These are phyloP conservation scores for Microbotryum intermedium DNA, from an alignment of 1,284 basidiomycete species.

Conservation along the genomic window DNA sequence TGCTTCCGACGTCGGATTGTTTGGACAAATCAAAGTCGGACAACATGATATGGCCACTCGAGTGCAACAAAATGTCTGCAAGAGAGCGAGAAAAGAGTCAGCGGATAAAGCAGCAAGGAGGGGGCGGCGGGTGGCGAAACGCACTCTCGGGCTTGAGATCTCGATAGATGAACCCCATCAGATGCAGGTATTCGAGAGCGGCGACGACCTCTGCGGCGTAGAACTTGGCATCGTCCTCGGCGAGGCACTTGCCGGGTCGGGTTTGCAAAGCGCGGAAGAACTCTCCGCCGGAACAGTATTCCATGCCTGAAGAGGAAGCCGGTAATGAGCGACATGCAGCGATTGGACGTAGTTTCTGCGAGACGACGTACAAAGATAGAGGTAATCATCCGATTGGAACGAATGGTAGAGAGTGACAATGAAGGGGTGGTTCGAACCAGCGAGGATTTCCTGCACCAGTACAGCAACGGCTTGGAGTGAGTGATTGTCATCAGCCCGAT, in stretches of 20 bases:
- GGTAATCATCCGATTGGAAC: constrained; percentile 92
- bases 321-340: not conserved
- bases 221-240: constrained; percentile 91
- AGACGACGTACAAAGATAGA: constrained; percentile 61
- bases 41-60: constrained; percentile 98
- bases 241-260: constrained; percentile 86
- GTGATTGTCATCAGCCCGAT: not conserved
- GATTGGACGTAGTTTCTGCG: not conserved
- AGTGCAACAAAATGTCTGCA: constrained; percentile 92
- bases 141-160: constrained; percentile 98
- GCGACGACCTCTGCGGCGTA: constrained; percentile 98
- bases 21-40: constrained; percentile 99
- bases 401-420: constrained; percentile 96
- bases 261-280: constrained; percentile 96
- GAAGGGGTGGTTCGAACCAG: constrained; percentile 93
- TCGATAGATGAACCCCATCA: constrained; percentile 98
- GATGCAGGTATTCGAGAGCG: constrained; percentile 93
- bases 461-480: not conserved
- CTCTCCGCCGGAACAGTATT: constrained; percentile 99
- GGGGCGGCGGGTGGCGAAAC: constrained; percentile 38
- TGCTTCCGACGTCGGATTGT: constrained; percentile 64
- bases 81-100: not conserved
- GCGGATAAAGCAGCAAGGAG: not conserved
- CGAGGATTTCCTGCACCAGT: constrained; percentile 62
- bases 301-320: constrained; percentile 53